Conservation (phyloP, 768 basidiomycete genomes). For the Lactarius trivialis region DNA sequence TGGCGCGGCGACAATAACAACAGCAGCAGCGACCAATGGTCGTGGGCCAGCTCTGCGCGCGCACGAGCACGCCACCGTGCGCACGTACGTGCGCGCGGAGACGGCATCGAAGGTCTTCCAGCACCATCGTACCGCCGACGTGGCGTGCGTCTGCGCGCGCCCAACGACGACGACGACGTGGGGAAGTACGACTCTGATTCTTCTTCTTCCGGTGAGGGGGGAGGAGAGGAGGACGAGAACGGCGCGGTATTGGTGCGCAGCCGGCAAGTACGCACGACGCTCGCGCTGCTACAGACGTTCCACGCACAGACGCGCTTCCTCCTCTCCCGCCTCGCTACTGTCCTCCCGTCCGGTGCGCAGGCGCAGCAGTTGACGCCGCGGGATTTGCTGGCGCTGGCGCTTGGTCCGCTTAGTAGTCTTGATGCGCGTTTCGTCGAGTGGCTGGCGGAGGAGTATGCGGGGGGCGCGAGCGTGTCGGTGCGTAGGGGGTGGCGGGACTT, state of each 20-base stretch:
- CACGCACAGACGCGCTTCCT: slow-evolving; percentile 58
- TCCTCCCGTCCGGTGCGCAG: not conserved
- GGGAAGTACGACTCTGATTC: not conserved
- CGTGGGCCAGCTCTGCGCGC: not conserved
- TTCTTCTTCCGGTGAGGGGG: not conserved
- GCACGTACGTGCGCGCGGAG: slow-evolving; percentile 53
- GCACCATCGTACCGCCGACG: slow-evolving; percentile 16
- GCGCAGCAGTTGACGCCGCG: slow-evolving; percentile 14
- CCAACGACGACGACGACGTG: not conserved
- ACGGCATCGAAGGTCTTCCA: slow-evolving; percentile 62
- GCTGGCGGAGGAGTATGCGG: slow-evolving; percentile 60
- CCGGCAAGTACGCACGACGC: slow-evolving; percentile 39
- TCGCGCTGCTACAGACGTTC: slow-evolving; percentile 53
- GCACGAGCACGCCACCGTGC: not conserved
- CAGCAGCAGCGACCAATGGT: slow-evolving; percentile 33
- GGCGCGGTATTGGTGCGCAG: slow-evolving; percentile 35
- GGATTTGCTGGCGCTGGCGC: slow-evolving; percentile 51
- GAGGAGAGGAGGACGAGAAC: slow-evolving; percentile 36
- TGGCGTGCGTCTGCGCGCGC: slow-evolving; percentile 24
- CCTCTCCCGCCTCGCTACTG: slow-evolving; percentile 36
- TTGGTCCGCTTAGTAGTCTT: slow-evolving; percentile 63
- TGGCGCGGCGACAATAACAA: slow-evolving; percentile 50
- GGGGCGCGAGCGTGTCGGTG: slow-evolving; percentile 33
- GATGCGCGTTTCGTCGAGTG: slow-evolving; percentile 77
- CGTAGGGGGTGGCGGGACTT: slow-evolving; percentile 44